Conservation (phyloP, 306 rosid species). For the Quercus bicolor region DNA sequence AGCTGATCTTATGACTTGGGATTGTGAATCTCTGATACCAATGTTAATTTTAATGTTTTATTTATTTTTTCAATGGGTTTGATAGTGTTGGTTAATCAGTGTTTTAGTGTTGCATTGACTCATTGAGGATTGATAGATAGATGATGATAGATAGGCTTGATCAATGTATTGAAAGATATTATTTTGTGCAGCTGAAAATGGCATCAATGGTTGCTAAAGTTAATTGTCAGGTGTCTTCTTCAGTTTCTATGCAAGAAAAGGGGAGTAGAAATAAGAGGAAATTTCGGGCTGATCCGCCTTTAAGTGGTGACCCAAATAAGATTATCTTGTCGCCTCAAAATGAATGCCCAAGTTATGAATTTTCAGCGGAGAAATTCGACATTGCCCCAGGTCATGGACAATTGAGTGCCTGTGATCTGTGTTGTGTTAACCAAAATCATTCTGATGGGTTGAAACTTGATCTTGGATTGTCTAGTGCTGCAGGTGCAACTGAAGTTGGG, state of each 20-base stretch:
- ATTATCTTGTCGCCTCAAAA: slow-evolving; percentile 44
- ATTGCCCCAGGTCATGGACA: slow-evolving; percentile 43
- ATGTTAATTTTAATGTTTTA: slow-evolving; percentile 13
- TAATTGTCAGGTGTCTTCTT: slow-evolving; percentile 49
- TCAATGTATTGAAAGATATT: slow-evolving; percentile 21
- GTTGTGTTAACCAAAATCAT: slow-evolving; percentile 48
- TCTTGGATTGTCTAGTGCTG: slow-evolving; percentile 63
- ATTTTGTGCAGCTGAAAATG: slow-evolving; percentile 64
- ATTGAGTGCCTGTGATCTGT: slow-evolving; percentile 44
- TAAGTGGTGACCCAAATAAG: slow-evolving; percentile 56
- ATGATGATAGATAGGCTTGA: slow-evolving; percentile 18
- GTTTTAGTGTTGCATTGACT: slow-evolving; percentile 20
- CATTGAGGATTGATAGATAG: slow-evolving; percentile 18
- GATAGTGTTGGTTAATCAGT: slow-evolving; percentile 6
- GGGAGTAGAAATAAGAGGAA: slow-evolving; percentile 93
- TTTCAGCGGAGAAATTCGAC: slow-evolving; percentile 74
- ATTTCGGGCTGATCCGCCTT: slow-evolving; percentile 88
- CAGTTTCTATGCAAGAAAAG: slow-evolving; percentile 66
- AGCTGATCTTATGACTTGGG: slow-evolving; percentile 25
- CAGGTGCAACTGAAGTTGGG: slow-evolving; percentile 39
- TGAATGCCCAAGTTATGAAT: slow-evolving; percentile 68
- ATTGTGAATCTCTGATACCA: slow-evolving; percentile 11
- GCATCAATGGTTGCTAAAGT: slow-evolving; percentile 64
- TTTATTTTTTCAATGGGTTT: slow-evolving; percentile 2
- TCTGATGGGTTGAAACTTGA: slow-evolving; percentile 77